Percentiles rank a stretch among this genome's conserved stretches.
Conservation (phyloP, 345 rosid species). For the Citrus inodora region DNA sequence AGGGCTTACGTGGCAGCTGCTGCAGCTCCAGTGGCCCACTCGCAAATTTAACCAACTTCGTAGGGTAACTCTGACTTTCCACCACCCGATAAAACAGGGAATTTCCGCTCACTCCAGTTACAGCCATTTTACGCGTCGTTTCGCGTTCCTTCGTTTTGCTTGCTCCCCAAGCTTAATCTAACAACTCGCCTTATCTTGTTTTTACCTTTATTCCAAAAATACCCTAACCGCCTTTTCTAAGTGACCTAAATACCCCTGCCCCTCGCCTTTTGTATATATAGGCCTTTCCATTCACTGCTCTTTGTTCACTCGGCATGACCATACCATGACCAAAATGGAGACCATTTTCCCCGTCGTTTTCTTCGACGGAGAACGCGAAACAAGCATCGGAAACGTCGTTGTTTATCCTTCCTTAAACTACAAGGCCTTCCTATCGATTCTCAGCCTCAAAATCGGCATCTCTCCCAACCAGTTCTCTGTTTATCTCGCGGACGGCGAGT, state of each 20-base stretch:
- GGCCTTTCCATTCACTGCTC: neutral
- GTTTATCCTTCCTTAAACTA: slow-evolving; percentile 27
- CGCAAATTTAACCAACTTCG: slow-evolving; percentile 23
- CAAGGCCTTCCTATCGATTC: slow-evolving; percentile 28
- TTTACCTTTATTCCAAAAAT: slow-evolving; percentile 15
- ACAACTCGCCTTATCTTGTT: neutral
- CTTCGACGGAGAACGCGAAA: slow-evolving; percentile 47
- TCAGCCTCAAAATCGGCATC: slow-evolving; percentile 35
- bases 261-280: slow-evolving; percentile 12
- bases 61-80: slow-evolving; percentile 21
- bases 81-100: slow-evolving; percentile 15
- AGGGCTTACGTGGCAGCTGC: slow-evolving; percentile 13
- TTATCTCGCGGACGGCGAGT: slow-evolving; percentile 20
- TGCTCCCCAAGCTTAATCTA: slow-evolving; percentile 30
- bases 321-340: neutral
- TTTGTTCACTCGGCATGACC: neutral
- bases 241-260: slow-evolving; percentile 9
- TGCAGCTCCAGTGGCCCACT: slow-evolving; percentile 17
- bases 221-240: slow-evolving; percentile 20
- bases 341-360: slow-evolving; percentile 32
- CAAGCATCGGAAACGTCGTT: slow-evolving; percentile 26
- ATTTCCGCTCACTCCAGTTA: slow-evolving; percentile 23
- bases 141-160: slow-evolving; percentile 12
- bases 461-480: slow-evolving; percentile 42
- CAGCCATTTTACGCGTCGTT: slow-evolving; percentile 38